These are phyloP conservation scores for Wickerhamomyces sydowiorum DNA, from an alignment of 805 yeast species.

Conservation along the genomic window DNA sequence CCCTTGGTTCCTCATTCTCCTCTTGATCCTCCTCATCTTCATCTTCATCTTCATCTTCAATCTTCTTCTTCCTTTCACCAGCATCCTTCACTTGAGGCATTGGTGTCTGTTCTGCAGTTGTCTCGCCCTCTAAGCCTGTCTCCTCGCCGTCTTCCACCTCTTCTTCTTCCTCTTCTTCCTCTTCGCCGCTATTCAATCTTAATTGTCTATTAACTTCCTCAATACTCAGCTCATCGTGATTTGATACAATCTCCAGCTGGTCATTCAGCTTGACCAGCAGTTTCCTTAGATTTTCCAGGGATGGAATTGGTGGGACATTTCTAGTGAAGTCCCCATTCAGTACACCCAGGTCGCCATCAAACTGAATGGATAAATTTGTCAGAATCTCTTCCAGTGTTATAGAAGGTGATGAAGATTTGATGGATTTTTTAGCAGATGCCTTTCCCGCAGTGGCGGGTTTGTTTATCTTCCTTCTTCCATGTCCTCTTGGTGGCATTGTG, in stretches of 20 bases:
- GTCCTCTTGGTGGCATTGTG: constrained; percentile 17
- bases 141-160: constrained; percentile 4
- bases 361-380: constrained; percentile 44
- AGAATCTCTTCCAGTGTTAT: constrained; percentile 44
- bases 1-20: neutral
- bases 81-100: neutral
- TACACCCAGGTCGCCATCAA: constrained; percentile 54
- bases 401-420: constrained; percentile 31
- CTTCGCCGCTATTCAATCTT: neutral
- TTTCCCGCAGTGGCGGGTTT: constrained; percentile 13
- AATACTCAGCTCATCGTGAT: constrained; percentile 20
- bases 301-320: constrained; percentile 28
- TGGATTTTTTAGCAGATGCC: constrained; percentile 22
- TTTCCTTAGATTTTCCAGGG: constrained; percentile 21
- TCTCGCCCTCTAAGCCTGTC: neutral
- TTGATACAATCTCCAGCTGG: constrained; percentile 26
- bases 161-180: constrained; percentile 6
- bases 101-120: neutral
- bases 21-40: constrained; percentile 1
- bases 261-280: constrained; percentile 38
- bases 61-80: constrained; percentile 1
- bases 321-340: constrained; percentile 53
- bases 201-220: constrained; percentile 9
- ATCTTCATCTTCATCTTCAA: neutral
- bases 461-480: constrained; percentile 16